phyloP scores from a whole-genome alignment of 768 basidiomycete genomes.

The Trametes maxima region DNA sequence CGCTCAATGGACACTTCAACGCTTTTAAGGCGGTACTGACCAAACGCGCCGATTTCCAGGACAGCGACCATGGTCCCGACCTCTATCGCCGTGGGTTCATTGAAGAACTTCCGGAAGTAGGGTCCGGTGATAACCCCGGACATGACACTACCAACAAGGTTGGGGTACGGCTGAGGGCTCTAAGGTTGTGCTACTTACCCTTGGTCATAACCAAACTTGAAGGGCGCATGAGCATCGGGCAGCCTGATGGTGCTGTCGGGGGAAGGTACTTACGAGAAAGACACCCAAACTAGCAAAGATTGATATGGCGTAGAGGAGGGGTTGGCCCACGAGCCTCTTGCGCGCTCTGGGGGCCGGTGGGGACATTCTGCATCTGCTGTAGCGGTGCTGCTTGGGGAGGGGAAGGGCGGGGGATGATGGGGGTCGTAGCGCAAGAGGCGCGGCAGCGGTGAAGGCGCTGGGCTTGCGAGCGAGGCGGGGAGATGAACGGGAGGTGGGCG shows the following conservation, averaged over 20 bases:
- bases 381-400: constrained; percentile 8
- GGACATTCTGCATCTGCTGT: constrained; percentile 57
- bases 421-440: constrained; percentile 10
- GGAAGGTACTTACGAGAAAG: constrained; percentile 64
- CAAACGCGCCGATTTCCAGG: constrained; percentile 88
- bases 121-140: constrained; percentile 90
- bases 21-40: constrained; percentile 44
- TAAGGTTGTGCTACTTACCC: constrained; percentile 49
- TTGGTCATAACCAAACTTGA: constrained; percentile 85
- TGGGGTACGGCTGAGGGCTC: constrained; percentile 3
- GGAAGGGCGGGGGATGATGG: constrained; percentile 13
- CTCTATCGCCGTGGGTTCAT: constrained; percentile 70
- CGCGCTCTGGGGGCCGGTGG: constrained; percentile 29
- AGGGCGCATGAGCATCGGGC: constrained; percentile 9
- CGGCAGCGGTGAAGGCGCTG: constrained; percentile 3
- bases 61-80: constrained; percentile 97
- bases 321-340: constrained; percentile 71
- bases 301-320: constrained; percentile 78
- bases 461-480: constrained; percentile 2
- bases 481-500: constrained; percentile 5
- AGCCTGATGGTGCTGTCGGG: not conserved
- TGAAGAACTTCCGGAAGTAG: constrained; percentile 81
- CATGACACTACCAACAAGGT: constrained; percentile 62
- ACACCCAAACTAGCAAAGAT: constrained; percentile 84
- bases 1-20: constrained; percentile 5